Conservation (phyloP, 2,329 filamentous ascomycete genomes). For the Phialocephala sp. region DNA sequence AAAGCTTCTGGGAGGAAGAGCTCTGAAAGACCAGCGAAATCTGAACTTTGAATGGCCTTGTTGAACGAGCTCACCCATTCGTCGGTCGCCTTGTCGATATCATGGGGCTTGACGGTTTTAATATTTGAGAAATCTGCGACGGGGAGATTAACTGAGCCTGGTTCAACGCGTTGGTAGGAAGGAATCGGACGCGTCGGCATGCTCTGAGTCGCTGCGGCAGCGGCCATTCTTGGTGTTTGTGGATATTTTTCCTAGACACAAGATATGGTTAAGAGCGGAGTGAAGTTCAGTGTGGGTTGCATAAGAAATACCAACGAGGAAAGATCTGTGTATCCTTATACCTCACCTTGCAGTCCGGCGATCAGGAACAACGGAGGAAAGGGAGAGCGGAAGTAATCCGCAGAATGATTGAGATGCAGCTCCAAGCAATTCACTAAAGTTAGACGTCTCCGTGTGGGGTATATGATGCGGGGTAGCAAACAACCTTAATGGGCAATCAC, state of each 20-base stretch:
- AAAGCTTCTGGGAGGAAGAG: conserved; percentile 54
- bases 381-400: conserved; percentile 5
- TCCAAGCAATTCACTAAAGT: too few relatives aligned
- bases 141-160: conserved; percentile 61
- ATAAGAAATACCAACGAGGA: not conserved
- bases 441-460: too few relatives aligned
- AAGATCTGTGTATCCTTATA: not conserved
- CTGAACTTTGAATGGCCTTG: conserved; percentile 44
- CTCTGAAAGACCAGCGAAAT: conserved; percentile 44
- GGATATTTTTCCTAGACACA: not conserved
- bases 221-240: conserved; percentile 21
- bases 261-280: not conserved
- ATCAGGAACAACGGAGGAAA: conserved; percentile 9
- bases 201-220: conserved; percentile 21
- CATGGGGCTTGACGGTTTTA: conserved; percentile 37
- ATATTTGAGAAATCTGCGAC: conserved; percentile 51
- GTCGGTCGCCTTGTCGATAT: conserved; percentile 48
- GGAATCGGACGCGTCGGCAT: conserved; percentile 25
- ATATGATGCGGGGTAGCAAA: too few relatives aligned
- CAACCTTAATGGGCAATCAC: too few relatives aligned
- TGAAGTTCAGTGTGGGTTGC: not conserved
- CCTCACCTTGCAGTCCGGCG: not conserved
- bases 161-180: conserved; percentile 51
- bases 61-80: conserved; percentile 50
- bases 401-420: not conserved